phyloP scores from a whole-genome alignment of 2,329 filamentous ascomycete genomes.

The Fusarium gaditjirri region DNA sequence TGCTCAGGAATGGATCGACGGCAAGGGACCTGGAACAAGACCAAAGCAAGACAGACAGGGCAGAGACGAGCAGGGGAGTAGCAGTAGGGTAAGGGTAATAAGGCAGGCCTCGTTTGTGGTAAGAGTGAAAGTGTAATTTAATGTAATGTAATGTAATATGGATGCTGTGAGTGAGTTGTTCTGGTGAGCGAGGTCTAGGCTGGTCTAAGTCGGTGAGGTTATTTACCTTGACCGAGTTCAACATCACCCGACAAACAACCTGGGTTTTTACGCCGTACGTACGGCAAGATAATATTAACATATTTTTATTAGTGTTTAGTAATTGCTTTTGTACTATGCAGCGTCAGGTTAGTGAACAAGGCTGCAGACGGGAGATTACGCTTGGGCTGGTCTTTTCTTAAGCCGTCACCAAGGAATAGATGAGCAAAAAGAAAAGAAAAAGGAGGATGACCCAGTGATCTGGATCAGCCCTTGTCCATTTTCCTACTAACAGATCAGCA shows the following conservation, averaged over 20 bases:
- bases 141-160: conserved; percentile 9
- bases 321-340: conserved; percentile 2
- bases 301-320: neutral
- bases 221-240: conserved; percentile 34
- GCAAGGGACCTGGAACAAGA: conserved; percentile 33
- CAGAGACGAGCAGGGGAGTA: neutral
- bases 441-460: conserved; percentile 43
- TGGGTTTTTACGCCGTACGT: neutral
- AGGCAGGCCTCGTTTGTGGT: conserved; percentile 28
- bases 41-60: conserved; percentile 21
- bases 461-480: conserved; percentile 43
- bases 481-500: conserved; percentile 36
- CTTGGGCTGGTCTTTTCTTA: neutral
- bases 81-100: conserved; percentile 1
- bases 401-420: neutral
- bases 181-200: neutral
- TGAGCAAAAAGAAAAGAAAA: neutral
- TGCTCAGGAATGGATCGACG: conserved; percentile 33
- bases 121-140: conserved; percentile 20
- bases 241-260: neutral
- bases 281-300: neutral
- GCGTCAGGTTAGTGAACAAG: conserved; percentile 23
- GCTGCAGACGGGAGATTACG: conserved; percentile 41
- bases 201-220: conserved; percentile 35
- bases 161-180: conserved; percentile 5